These are phyloP conservation scores for Penicillium rolfsii DNA, from an alignment of 2,329 filamentous ascomycete genomes.

Conservation along the genomic window DNA sequence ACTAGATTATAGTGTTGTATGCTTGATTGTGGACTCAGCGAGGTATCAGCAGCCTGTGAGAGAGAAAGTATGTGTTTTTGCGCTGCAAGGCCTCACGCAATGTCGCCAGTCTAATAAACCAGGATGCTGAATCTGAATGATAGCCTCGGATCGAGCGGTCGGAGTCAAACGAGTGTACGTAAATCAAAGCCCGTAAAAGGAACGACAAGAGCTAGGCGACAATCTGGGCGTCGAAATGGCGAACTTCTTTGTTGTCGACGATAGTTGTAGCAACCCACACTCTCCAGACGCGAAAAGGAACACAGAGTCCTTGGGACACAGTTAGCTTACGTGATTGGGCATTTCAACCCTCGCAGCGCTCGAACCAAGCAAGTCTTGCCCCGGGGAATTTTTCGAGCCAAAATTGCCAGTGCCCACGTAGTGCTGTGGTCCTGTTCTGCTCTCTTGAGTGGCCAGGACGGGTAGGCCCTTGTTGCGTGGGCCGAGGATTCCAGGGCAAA, in stretches of 20 bases:
- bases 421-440: neutral
- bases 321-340: neutral
- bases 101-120: neutral
- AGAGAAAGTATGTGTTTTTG: neutral
- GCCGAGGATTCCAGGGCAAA: constrained; percentile 11
- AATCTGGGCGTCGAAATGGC: constrained; percentile 11
- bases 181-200: constrained; percentile 12
- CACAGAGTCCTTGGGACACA: neutral
- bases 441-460: neutral
- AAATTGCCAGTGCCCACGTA: constrained; percentile 5
- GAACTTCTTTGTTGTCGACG: constrained; percentile 6
- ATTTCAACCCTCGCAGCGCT: neutral
- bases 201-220: constrained; percentile 23
- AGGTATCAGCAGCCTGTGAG: neutral
- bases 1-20: neutral
- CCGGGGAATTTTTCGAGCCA: neutral
- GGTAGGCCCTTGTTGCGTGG: neutral
- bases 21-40: neutral
- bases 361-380: neutral
- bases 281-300: neutral
- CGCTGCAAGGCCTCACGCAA: neutral
- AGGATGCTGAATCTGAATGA: neutral
- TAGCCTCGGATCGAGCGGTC: neutral
- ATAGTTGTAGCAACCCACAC: neutral
- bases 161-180: constrained; percentile 7